A percentile compares a stretch with the other conserved stretches of the same genome.
Evolutionary conservation across 2,329 filamentous ascomycete species (phyloP).

Genomic region (Talaromyces amestolkiae): DNA sequence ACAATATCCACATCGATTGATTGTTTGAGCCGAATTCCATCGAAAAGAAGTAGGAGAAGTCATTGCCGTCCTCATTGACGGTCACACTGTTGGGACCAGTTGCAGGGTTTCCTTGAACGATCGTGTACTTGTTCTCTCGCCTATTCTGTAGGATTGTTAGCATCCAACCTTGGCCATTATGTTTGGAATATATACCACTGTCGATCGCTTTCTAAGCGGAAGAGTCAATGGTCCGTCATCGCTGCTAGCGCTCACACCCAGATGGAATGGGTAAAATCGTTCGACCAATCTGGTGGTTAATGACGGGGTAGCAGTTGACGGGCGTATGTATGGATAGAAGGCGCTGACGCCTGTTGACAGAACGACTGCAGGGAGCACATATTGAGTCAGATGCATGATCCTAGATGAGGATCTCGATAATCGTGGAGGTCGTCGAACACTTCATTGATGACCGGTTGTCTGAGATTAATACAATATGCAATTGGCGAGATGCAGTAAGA

Average conservation of each 20-base stretch:
- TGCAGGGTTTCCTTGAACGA: constrained; percentile 42
- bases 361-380: constrained; percentile 31
- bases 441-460: constrained; percentile 35
- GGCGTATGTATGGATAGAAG: constrained; percentile 43
- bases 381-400: constrained; percentile 41
- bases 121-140: constrained; percentile 51
- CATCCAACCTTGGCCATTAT: background rate
- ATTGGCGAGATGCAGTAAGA: constrained; percentile 1
- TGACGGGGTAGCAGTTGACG: constrained; percentile 22
- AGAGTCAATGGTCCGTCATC: constrained; percentile 27
- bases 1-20: constrained; percentile 52
- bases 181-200: constrained; percentile 20
- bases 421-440: background rate
- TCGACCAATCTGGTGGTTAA: constrained; percentile 24
- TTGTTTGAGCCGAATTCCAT: constrained; percentile 51
- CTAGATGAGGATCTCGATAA: constrained; percentile 19
- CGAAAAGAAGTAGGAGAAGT: constrained; percentile 55
- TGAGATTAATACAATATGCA: constrained; percentile 21
- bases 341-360: constrained; percentile 39
- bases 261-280: constrained; percentile 36
- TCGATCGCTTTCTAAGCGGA: constrained; percentile 38
- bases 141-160: constrained; percentile 26
- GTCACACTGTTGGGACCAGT: constrained; percentile 48
- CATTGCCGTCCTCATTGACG: constrained; percentile 54
- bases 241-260: constrained; percentile 23